A percentile compares a stretch with the other conserved stretches of the same genome.
Conservation (phyloP, 2,329 filamentous ascomycete genomes). For the Botrytis medusae region DNA sequence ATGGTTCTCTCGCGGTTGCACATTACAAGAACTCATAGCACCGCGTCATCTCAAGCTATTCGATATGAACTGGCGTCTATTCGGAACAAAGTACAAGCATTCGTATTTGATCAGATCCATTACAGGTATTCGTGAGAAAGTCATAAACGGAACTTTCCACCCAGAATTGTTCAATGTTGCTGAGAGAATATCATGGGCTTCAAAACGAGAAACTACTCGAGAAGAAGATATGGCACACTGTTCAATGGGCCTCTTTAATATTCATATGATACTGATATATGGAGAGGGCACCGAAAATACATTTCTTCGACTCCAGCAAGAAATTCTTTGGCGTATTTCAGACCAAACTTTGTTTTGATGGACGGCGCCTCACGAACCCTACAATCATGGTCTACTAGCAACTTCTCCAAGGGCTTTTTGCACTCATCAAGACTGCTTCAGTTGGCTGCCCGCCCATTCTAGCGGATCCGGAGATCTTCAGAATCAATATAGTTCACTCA, state of each 20-base stretch:
- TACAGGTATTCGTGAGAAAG: neutral
- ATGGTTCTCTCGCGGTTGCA: neutral
- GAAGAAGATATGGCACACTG: neutral
- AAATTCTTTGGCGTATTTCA: neutral
- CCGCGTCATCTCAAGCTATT: neutral
- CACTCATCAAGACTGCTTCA: neutral
- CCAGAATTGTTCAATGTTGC: neutral
- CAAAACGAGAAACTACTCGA: neutral
- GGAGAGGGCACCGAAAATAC: neutral
- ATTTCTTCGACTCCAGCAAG: neutral
- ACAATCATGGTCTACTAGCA: neutral
- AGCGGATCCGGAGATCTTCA: fast-evolving
- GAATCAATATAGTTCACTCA: neutral
- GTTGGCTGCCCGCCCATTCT: neutral
- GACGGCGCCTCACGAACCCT: neutral
- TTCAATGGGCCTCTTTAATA: neutral
- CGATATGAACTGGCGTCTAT: neutral
- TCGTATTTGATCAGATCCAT: fast-evolving
- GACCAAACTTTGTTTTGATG: neutral
- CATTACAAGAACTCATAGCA: neutral
- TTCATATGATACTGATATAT: neutral
- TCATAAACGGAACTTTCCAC: neutral
- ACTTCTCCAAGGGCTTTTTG: neutral
- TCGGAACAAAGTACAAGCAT: neutral
- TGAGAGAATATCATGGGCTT: neutral